Percentiles rank a stretch among this genome's conserved stretches.
Evolutionary conservation across 1,284 basidiomycete species (phyloP).

Genomic region (Malassezia slooffiae): DNA sequence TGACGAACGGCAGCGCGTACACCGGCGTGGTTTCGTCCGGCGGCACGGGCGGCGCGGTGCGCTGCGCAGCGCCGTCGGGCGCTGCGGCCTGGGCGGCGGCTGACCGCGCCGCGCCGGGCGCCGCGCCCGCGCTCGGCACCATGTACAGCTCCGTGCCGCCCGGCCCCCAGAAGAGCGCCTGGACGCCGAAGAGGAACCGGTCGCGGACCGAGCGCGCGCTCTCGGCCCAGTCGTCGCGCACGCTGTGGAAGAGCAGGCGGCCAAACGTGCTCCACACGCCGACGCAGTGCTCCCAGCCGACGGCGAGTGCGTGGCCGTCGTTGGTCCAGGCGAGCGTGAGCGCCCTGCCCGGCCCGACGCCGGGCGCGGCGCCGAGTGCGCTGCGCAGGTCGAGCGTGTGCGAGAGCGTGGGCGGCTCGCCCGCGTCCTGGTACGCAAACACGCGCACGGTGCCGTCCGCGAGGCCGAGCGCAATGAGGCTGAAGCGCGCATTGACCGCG

Average conservation of each 20-base stretch:
- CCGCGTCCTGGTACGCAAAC: constrained; percentile 29
- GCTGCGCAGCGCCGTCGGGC: neutral
- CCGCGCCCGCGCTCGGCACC: neutral
- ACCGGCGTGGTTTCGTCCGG: constrained; percentile 55
- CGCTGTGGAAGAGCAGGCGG: constrained; percentile 61
- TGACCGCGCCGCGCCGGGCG: no score
- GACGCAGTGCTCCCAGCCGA: constrained; percentile 82
- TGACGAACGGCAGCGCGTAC: constrained; percentile 81
- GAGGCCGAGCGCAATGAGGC: constrained; percentile 70
- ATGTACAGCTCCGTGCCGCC: constrained; percentile 35
- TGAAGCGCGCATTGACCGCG: constrained; percentile 69
- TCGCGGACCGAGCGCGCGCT: constrained; percentile 54
- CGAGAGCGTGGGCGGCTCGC: constrained; percentile 21
- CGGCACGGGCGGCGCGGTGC: neutral
- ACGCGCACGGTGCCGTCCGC: constrained; percentile 50
- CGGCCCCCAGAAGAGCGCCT: constrained; percentile 40
- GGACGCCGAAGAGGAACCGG: constrained; percentile 68
- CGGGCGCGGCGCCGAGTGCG: constrained; percentile 43
- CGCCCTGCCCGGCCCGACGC: constrained; percentile 58
- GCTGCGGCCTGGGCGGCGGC: no score
- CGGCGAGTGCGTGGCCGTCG: constrained; percentile 96
- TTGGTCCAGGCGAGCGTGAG: constrained; percentile 56
- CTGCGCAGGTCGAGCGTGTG: constrained; percentile 41
- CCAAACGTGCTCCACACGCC: constrained; percentile 84
- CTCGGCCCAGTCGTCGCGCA: constrained; percentile 60